phyloP scores from a whole-genome alignment of 2,329 filamentous ascomycete genomes.

The Sclerotinia borealis region DNA sequence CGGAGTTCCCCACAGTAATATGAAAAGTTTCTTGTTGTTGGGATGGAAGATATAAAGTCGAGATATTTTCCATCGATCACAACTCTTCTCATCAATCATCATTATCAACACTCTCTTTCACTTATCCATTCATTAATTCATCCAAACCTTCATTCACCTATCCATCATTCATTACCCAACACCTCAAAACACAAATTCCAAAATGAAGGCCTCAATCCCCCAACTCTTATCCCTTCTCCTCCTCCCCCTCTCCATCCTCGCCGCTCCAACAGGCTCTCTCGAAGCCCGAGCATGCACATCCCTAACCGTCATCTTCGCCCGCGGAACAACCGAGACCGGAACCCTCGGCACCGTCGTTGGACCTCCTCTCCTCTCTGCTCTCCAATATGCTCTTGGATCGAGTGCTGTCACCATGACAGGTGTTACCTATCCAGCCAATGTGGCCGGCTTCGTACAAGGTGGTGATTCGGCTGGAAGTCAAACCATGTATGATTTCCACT shows the following conservation, averaged over 20 bases:
- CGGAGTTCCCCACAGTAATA: not conserved
- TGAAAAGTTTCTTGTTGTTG: not conserved
- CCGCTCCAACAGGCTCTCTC: not conserved
- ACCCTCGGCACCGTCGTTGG: conserved; percentile 24
- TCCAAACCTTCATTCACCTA: not conserved
- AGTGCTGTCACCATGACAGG: conserved; percentile 44
- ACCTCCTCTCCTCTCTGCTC: conserved; percentile 27
- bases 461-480: conserved; percentile 40
- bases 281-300: conserved; percentile 17
- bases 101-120: not conserved
- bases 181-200: not conserved
- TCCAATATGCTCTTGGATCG: conserved; percentile 37
- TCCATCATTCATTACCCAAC: not conserved
- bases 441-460: conserved; percentile 40
- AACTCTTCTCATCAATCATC: not conserved
- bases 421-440: conserved; percentile 44
- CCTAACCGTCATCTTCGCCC: conserved; percentile 27
- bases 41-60: not conserved
- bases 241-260: not conserved
- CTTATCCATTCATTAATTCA: not conserved
- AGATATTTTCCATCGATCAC: not conserved
- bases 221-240: conserved; percentile 3
- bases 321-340: conserved; percentile 25
- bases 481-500: conserved; percentile 34
- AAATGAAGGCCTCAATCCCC: conserved; percentile 6